Conservation (phyloP, 257 asterid genomes). For the Agastache rugosa region DNA sequence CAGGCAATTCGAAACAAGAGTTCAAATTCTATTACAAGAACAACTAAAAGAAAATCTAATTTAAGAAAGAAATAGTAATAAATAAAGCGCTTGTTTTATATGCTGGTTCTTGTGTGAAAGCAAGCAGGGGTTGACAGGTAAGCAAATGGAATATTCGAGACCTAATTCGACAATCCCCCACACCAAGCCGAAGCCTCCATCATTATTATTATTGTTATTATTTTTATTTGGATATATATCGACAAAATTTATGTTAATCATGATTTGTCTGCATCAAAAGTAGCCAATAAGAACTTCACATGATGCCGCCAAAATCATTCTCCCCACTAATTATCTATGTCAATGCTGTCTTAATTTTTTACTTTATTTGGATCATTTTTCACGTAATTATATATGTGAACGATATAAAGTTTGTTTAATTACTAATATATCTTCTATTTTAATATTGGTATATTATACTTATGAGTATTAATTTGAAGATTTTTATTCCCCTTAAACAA, state of each 20-base stretch:
- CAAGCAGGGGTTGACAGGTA: slow-evolving; percentile 21
- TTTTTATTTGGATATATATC: background rate
- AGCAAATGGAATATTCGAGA: slow-evolving; percentile 43
- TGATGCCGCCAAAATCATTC: slow-evolving; percentile 30
- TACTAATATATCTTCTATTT: no score
- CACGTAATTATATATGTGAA: background rate
- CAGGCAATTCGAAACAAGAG: background rate
- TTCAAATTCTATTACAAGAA: background rate
- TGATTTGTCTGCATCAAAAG: slow-evolving; percentile 27
- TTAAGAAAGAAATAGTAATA: background rate
- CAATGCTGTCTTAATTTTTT: background rate
- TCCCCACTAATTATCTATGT: background rate
- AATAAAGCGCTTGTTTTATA: slow-evolving; percentile 28
- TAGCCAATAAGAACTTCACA: slow-evolving; percentile 40
- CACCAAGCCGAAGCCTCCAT: background rate
- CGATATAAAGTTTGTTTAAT: background rate
- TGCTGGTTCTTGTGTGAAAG: slow-evolving; percentile 28
- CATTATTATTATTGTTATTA: background rate
- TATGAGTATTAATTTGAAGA: no score
- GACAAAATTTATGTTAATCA: slow-evolving; percentile 18
- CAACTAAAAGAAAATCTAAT: background rate
- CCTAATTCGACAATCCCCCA: slow-evolving; percentile 10
- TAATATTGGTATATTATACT: no score
- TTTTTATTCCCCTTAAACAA: no score
- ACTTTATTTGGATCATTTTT: background rate